phyloP scores from a whole-genome alignment of 2,329 filamentous ascomycete species.

The Colletotrichum camelliae region DNA sequence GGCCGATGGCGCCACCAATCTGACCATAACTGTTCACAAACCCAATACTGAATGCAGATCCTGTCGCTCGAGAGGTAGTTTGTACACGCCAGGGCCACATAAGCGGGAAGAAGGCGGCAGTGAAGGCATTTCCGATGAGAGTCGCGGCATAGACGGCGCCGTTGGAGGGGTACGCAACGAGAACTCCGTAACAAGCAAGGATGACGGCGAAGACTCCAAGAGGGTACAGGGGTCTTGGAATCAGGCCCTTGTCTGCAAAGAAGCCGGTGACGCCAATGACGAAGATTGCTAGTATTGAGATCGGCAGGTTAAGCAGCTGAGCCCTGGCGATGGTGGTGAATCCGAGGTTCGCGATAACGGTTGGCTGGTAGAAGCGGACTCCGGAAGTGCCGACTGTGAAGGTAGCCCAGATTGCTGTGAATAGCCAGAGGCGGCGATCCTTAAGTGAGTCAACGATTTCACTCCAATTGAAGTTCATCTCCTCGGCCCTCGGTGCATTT shows the following conservation, averaged over 20 bases:
- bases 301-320: constrained; percentile 55
- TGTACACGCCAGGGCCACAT: constrained; percentile 60
- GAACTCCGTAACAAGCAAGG: constrained; percentile 48
- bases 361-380: constrained; percentile 47
- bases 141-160: constrained; percentile 54
- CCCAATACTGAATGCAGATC: constrained; percentile 54
- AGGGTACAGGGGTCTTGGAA: constrained; percentile 49
- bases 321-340: constrained; percentile 48
- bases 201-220: constrained; percentile 47
- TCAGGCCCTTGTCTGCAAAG: constrained; percentile 44
- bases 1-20: constrained; percentile 52
- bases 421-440: constrained; percentile 49
- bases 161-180: constrained; percentile 49
- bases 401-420: constrained; percentile 47
- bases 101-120: constrained; percentile 49
- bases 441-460: constrained; percentile 44
- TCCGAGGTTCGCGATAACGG: constrained; percentile 41
- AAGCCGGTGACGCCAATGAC: constrained; percentile 47
- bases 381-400: constrained; percentile 48
- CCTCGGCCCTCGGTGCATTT: constrained; percentile 46
- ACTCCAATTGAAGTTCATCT: constrained; percentile 43
- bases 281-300: constrained; percentile 44
- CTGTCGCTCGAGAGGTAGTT: constrained; percentile 49
- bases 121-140: constrained; percentile 46
- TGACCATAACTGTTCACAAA: constrained; percentile 57